Evolutionary conservation across 164 flowering plant genomes (phyloP).

Genomic region (Brasenia schreberi): DNA sequence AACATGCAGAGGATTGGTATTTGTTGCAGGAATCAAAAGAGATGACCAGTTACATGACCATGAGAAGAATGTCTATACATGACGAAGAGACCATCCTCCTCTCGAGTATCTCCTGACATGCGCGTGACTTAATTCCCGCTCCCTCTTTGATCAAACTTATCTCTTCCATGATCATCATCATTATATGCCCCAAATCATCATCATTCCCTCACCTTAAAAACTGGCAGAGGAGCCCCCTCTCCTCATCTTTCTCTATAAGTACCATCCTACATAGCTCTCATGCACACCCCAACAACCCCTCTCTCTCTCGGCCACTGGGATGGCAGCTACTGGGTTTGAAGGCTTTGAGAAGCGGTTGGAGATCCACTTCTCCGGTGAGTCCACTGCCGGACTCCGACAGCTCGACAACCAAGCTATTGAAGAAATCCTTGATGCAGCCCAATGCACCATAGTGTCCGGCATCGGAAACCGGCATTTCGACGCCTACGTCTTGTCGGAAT

Average conservation of each 20-base stretch:
- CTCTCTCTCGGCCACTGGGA: constrained; percentile 5
- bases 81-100: neutral
- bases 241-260: constrained; percentile 2
- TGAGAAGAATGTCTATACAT: neutral
- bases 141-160: constrained; percentile 28
- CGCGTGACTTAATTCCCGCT: constrained; percentile 27
- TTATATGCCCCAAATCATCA: constrained; percentile 37
- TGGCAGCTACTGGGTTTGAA: constrained; percentile 79
- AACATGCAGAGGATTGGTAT: too few relatives aligned
- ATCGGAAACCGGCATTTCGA: constrained; percentile 58
- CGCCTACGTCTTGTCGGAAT: constrained; percentile 86
- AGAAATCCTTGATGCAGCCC: constrained; percentile 51
- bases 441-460: constrained; percentile 85
- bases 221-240: neutral
- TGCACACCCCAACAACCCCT: constrained; percentile 4
- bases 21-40: too few relatives aligned
- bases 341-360: constrained; percentile 86
- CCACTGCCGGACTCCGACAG: constrained; percentile 33
- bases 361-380: constrained; percentile 66
- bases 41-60: neutral
- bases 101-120: constrained; percentile 4
- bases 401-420: constrained; percentile 34
- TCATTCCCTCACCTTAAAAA: constrained; percentile 26
- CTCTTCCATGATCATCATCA: constrained; percentile 24
- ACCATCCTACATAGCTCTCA: constrained; percentile 2